These are phyloP conservation scores for Artemisia princeps DNA, from an alignment of 140 eudicot species.

Conservation along the genomic window DNA sequence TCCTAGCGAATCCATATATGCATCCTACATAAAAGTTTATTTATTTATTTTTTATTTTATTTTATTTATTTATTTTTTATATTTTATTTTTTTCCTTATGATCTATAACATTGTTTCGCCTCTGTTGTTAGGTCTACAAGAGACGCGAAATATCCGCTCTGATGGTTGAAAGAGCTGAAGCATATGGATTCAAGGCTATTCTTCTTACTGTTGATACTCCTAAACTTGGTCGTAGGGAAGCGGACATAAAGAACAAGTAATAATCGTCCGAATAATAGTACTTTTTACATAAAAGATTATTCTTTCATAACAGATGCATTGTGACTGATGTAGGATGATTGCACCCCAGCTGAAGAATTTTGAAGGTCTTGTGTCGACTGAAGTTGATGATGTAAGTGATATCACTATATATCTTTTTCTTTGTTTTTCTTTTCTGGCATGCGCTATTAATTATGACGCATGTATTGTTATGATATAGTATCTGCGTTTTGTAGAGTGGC, in stretches of 20 bases:
- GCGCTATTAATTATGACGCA: neutral
- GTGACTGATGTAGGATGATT: conserved; percentile 49
- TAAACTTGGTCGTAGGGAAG: conserved; percentile 69
- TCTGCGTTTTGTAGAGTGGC: conserved; percentile 39
- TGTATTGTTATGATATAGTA: neutral
- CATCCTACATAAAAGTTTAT: neutral
- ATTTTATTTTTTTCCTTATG: neutral
- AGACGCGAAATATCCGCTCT: conserved; percentile 45
- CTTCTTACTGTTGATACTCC: conserved; percentile 64
- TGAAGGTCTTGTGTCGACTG: conserved; percentile 61
- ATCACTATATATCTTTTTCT: neutral
- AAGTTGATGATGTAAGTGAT: conserved; percentile 39
- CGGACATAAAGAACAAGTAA: conserved; percentile 71
- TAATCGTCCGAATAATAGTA: neutral
- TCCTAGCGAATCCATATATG: neutral
- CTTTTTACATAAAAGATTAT: neutral
- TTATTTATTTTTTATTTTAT: no score
- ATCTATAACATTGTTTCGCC: neutral
- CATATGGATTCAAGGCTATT: conserved; percentile 66
- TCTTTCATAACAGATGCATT: neutral
- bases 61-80: no score
- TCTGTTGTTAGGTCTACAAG: conserved; percentile 40
- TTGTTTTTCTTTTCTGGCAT: neutral
- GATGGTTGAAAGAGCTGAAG: conserved; percentile 68
- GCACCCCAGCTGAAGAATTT: conserved; percentile 60